Percentiles rank a stretch among this genome's conserved stretches.
These are phyloP conservation scores for Termitomyces sp. DNA, from an alignment of 768 basidiomycete species.

Conservation along the genomic window DNA sequence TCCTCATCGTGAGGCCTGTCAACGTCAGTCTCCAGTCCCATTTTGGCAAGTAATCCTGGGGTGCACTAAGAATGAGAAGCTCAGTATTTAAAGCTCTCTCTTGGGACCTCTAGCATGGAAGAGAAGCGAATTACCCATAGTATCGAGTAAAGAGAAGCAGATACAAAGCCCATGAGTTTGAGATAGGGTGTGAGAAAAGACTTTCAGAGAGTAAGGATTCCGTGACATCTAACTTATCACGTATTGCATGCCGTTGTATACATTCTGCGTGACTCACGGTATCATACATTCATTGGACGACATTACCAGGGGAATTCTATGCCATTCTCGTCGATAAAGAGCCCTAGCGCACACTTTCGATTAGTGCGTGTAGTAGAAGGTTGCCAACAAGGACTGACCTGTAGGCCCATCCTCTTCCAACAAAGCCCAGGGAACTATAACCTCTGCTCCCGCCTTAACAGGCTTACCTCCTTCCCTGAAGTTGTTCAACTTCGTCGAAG, in stretches of 20 bases:
- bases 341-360: constrained; percentile 12
- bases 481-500: constrained; percentile 35
- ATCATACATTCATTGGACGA: background rate
- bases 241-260: background rate
- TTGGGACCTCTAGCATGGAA: background rate
- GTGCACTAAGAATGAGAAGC: background rate
- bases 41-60: background rate
- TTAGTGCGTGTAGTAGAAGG: background rate
- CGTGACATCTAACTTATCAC: too few relatives aligned
- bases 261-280: background rate
- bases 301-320: constrained; percentile 17
- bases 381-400: constrained; percentile 17
- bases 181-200: background rate
- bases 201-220: background rate
- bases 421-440: constrained; percentile 32
- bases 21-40: background rate
- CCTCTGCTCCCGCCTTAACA: constrained; percentile 25
- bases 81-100: background rate
- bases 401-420: constrained; percentile 34
- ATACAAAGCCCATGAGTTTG: background rate
- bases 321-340: constrained; percentile 29
- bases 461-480: constrained; percentile 33
- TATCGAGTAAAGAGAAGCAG: too few relatives aligned
- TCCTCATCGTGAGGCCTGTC: constrained; percentile 9
- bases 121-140: background rate